These are phyloP conservation scores for Colletotrichum noveboracense DNA, from an alignment of 2,329 filamentous ascomycete genomes.

Conservation along the genomic window DNA sequence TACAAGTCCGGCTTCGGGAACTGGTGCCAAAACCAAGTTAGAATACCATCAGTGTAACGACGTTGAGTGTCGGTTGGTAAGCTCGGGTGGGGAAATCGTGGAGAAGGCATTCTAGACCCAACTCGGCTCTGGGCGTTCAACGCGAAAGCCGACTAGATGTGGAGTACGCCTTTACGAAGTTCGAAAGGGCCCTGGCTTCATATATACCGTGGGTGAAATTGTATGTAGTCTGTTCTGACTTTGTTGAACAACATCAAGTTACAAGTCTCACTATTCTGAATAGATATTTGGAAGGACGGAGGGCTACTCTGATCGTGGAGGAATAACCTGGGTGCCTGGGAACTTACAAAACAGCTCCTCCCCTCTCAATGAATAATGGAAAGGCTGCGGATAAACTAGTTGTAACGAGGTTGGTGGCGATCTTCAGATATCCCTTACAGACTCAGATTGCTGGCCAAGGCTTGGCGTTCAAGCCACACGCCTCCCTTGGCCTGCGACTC, in stretches of 20 bases:
- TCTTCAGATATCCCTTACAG: not conserved
- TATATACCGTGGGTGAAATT: not conserved
- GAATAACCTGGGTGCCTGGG: too few species aligned
- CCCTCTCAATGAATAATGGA: accelerated
- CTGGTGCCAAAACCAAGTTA: not conserved
- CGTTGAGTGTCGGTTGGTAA: not conserved
- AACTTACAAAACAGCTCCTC: accelerated
- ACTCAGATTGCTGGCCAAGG: not conserved
- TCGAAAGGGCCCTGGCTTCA: accelerated
- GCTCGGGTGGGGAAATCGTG: not conserved
- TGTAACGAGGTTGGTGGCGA: not conserved
- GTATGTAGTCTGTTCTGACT: too few species aligned
- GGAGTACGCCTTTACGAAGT: not conserved
- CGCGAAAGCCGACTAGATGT: not conserved
- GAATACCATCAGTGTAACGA: not conserved
- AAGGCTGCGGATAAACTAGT: not conserved
- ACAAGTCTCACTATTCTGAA: too few species aligned
- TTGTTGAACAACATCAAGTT: too few species aligned
- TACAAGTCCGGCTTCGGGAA: not conserved
- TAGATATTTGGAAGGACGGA: too few species aligned
- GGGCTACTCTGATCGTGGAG: too few species aligned
- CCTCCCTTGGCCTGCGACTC: not conserved
- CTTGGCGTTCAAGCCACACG: not conserved
- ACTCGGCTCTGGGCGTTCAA: not conserved
- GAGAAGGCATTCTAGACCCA: not conserved